Evolutionary conservation across 1,139 yeast genomes (phyloP).

Genomic region (Hanseniaspora uvarum): DNA sequence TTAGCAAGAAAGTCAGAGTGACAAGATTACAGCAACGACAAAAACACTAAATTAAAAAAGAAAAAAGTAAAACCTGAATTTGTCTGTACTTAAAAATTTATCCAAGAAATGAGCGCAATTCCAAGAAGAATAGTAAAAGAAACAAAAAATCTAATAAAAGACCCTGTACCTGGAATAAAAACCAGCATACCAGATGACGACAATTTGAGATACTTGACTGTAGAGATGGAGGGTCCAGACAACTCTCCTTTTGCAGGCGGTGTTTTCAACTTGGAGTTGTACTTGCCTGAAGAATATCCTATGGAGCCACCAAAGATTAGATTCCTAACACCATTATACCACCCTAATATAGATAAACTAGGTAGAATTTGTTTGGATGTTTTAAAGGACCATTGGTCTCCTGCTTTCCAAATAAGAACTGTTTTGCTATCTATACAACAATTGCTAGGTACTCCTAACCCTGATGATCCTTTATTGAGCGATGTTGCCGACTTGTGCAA

Average conservation of each 20-base stretch:
- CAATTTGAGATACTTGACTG: constrained; percentile 81
- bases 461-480: constrained; percentile 95
- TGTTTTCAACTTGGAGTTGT: constrained; percentile 47
- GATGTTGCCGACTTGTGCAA: constrained; percentile 98
- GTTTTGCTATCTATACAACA: constrained; percentile 87
- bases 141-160: constrained; percentile 81
- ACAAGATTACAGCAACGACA: background rate
- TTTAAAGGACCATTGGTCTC: constrained; percentile 90
- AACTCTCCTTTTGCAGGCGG: constrained; percentile 49
- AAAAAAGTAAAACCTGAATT: too few relatives aligned
- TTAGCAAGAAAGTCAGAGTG: background rate
- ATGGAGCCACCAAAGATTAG: constrained; percentile 77
- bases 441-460: constrained; percentile 87
- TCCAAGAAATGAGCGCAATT: constrained; percentile 53
- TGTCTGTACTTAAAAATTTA: too few relatives aligned
- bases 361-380: constrained; percentile 95
- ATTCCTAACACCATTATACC: constrained; percentile 85
- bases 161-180: constrained; percentile 87
- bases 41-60: too few relatives aligned
- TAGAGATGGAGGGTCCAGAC: constrained; percentile 76
- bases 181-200: constrained; percentile 88
- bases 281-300: constrained; percentile 53
- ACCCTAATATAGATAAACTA: constrained; percentile 88
- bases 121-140: constrained; percentile 91
- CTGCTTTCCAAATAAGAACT: constrained; percentile 94